Base-by-base conservation (phyloP, 2,329 filamentous ascomycete genomes). In the Apiospora marii region DNA sequence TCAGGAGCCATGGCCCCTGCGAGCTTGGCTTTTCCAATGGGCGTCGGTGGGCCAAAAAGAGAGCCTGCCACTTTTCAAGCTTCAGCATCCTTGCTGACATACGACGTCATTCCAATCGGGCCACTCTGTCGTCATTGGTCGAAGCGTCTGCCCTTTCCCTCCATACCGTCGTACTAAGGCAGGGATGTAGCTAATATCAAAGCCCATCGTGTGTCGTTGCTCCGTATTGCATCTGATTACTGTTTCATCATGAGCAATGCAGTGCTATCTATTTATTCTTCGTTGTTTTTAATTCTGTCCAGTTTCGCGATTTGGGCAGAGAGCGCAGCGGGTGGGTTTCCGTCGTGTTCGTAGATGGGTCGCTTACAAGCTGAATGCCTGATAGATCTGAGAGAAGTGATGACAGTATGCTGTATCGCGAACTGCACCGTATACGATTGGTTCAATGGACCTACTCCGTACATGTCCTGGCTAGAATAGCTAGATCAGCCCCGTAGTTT, bases 51-150 rank as follows among this genome's bases (percentile, higher is more conserved):
- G 19, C 16, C 27, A 58, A 58, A 8, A 58, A 22, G 16, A n/a
- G 30, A 37, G 30, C 53, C 53, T 61, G 53, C 53, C 53, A 61
- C 30, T 61, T 61, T 61, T 61, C 53, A 61, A 61, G 53, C 53
- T 61, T 61, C 53, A 37, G 16, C 53, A 61, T 61, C 53, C 58
- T 64, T 41, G 30, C 34, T 24, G 34, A 64, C 34, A 64, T 37
- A 64, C 58, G 58, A 64, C 58, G 58, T 64, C 58, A 64, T 64
- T 64, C 7, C 10, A 41, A 34, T 64, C 58, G 58, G 58, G 58
- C 58, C 34, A 64, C 34, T 41, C 30, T 64, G 58, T 64, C 58
- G 58, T 64, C 58, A 64, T 64, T 64, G 58, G 58, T 22, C 34
- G 58, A 41, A 64, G 58, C 58, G 34, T 3, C 22, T 64, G 58